Evolutionary conservation across 176 grass and related monocot genomes (phyloP).

Genomic region (Eleusine coracana): DNA sequence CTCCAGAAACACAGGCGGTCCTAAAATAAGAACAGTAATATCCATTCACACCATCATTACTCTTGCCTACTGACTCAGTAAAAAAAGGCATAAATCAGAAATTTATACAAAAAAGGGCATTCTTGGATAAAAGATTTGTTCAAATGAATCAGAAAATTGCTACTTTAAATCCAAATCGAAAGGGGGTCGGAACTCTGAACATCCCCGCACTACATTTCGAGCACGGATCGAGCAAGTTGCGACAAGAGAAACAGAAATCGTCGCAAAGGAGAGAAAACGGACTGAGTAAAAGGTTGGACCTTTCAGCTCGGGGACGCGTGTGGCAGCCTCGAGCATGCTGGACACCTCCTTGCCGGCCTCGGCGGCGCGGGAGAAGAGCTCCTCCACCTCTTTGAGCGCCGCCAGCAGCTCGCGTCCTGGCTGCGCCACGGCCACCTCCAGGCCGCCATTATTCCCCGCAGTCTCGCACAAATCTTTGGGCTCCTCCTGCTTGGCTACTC

Average conservation of each 20-base stretch:
- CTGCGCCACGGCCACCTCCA: conserved; percentile 57
- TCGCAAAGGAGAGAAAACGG: conserved; percentile 1
- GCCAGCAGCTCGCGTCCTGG: conserved; percentile 69
- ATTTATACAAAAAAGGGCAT: conserved; percentile 23
- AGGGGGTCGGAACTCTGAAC: conserved; percentile 26
- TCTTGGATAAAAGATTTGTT: conserved; percentile 37
- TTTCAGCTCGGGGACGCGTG: conserved; percentile 75
- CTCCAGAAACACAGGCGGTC: conserved; percentile 44
- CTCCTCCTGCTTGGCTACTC: conserved; percentile 39
- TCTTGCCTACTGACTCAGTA: conserved; percentile 8
- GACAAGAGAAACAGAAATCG: background rate
- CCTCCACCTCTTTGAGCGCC: conserved; percentile 81
- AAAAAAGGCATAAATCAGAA: conserved; percentile 35
- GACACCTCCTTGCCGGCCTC: conserved; percentile 83
- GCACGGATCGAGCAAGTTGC: conserved; percentile 37
- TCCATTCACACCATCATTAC: conserved; percentile 28
- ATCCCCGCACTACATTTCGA: background rate
- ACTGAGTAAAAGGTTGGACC: conserved; percentile 63
- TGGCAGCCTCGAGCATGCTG: conserved; percentile 78
- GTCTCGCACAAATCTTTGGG: conserved; percentile 35
- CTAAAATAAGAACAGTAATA: conserved; percentile 60
- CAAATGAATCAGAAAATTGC: conserved; percentile 26
- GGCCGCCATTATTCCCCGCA: conserved; percentile 32
- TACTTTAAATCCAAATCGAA: conserved; percentile 43
- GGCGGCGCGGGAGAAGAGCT: conserved; percentile 71